Base-by-base conservation (phyloP, 1,139 yeast genomes). In the Eremothecium cymbalariae region DNA sequence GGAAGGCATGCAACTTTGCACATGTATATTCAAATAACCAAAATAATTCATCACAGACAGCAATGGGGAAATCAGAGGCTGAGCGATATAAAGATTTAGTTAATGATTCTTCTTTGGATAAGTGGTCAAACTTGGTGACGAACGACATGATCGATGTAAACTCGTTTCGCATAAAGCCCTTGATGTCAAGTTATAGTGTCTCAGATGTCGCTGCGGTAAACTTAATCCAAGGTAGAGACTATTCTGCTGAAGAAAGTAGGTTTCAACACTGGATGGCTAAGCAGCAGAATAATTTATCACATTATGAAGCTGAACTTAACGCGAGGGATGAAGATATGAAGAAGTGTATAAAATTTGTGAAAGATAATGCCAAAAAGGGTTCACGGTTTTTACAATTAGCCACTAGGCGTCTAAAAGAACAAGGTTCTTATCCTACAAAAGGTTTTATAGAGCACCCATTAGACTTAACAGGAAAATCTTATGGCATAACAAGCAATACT, bases 201-300 rank as follows among this genome's bases (percentile, higher is more conserved):
- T 56, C 55, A 1, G 47, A 49, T 3, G 69, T 69, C 0, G 64
- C 65, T 2, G 53, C 57, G 3, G 51, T 56, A 16, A 69, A 68
- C 40, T 49, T 75, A 28, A 72, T 77, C 5, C 48, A 60, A 2
- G 73, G 68, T 0, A 56, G 79, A 44, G 84, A 77, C 45, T 50
- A 68, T 18, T 74, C 82, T 0, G 64, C 61, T 22, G 83, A 77
- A 43, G 84, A 77, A 47, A 57, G 63, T 24, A 57, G 82, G 36
- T 58, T 67, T 37, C 65, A 64, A 42, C 74, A 63, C 40, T 57
- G 64, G 43, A 63, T 67, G 34, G 73, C 78, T 0, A 54, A 48
- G 31, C 51, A 58, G 11, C 50, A 53, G 8, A 67, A 67, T 35
- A 49, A 53, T 0, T 13, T 68, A 3, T 56, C 61, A 0, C 64